Percentiles rank a stretch among this genome's conserved stretches.
Evolutionary conservation across 2,329 filamentous ascomycete genomes (phyloP).

Genomic region (Geosmithia flava): DNA sequence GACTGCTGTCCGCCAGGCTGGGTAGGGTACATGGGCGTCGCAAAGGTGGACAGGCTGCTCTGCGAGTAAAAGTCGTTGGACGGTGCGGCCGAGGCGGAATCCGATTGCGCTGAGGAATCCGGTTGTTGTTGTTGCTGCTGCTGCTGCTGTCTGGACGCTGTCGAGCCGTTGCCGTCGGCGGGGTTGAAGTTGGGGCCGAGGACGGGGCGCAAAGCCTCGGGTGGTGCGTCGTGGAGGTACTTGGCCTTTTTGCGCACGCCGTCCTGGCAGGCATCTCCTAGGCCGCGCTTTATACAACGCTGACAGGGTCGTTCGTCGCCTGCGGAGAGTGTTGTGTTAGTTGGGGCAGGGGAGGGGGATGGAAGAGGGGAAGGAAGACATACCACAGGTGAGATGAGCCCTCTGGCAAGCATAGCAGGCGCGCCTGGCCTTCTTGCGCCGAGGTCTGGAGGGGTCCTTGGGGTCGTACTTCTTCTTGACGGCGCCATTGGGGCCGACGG

Average conservation of each 20-base stretch:
- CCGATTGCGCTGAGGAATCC: constrained; percentile 6
- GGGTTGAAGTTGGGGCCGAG: constrained; percentile 60
- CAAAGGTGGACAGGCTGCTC: constrained; percentile 20
- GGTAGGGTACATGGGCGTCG: constrained; percentile 34
- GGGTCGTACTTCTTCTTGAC: constrained; percentile 61
- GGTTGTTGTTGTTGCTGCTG: constrained; percentile 36
- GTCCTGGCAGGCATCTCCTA: constrained; percentile 87
- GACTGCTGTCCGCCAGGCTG: constrained; percentile 32
- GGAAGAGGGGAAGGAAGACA: constrained; percentile 26
- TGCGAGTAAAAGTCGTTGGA: constrained; percentile 35
- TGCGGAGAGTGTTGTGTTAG: constrained; percentile 21
- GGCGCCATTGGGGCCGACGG: constrained; percentile 33
- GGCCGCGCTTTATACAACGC: constrained; percentile 83
- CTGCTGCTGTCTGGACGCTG: constrained; percentile 25
- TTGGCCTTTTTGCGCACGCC: constrained; percentile 98
- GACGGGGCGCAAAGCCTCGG: constrained; percentile 80
- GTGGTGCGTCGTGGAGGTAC: constrained; percentile 91
- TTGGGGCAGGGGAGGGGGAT: neutral
- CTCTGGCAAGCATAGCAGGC: constrained; percentile 96
- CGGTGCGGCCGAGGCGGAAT: constrained; percentile 16
- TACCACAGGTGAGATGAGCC: constrained; percentile 96
- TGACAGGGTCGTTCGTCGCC: constrained; percentile 92
- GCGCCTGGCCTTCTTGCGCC: constrained; percentile 89
- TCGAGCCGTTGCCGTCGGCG: constrained; percentile 11
- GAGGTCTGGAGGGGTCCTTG: constrained; percentile 81